Percentiles rank a stretch among this genome's conserved stretches.
Conservation (phyloP, 352 stramenopile genomes). For the Phytophthora niederhauseri region DNA sequence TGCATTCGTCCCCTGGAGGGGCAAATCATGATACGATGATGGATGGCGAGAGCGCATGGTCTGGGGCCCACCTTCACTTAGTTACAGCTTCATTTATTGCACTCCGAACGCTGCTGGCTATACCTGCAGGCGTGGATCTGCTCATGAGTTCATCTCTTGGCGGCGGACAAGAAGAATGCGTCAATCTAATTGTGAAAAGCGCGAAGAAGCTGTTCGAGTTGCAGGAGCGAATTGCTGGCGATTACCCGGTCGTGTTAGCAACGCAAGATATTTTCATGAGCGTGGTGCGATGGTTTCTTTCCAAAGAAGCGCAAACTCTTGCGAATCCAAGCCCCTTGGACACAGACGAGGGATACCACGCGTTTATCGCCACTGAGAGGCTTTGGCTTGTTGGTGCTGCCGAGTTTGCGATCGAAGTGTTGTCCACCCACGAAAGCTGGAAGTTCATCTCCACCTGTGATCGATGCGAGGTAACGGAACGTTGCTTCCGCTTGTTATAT, state of each 20-base stretch:
- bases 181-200: conserved; percentile 58
- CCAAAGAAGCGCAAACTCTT: conserved; percentile 46
- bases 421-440: conserved; percentile 71
- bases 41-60: conserved; percentile 37
- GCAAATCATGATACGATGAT: conserved; percentile 16
- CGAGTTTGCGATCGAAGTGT: conserved; percentile 64
- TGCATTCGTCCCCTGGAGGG: conserved; percentile 32
- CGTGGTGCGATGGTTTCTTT: conserved; percentile 63
- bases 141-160: conserved; percentile 50
- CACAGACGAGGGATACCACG: neutral
- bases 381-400: conserved; percentile 60
- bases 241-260: conserved; percentile 59
- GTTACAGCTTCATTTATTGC: conserved; percentile 48
- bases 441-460: conserved; percentile 47
- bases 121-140: conserved; percentile 43
- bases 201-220: conserved; percentile 68
- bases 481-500: conserved; percentile 61
- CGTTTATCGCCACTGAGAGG: conserved; percentile 37
- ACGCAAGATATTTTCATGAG: conserved; percentile 63
- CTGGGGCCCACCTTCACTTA: conserved; percentile 48
- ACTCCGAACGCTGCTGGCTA: conserved; percentile 46
- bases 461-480: conserved; percentile 54
- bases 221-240: conserved; percentile 52
- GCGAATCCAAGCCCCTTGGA: conserved; percentile 4
- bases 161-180: conserved; percentile 56